Percentiles rank a stretch among this genome's conserved stretches.
These are phyloP conservation scores for Leucocoprinus birnbaumii DNA, from an alignment of 768 basidiomycete species.

Conservation along the genomic window DNA sequence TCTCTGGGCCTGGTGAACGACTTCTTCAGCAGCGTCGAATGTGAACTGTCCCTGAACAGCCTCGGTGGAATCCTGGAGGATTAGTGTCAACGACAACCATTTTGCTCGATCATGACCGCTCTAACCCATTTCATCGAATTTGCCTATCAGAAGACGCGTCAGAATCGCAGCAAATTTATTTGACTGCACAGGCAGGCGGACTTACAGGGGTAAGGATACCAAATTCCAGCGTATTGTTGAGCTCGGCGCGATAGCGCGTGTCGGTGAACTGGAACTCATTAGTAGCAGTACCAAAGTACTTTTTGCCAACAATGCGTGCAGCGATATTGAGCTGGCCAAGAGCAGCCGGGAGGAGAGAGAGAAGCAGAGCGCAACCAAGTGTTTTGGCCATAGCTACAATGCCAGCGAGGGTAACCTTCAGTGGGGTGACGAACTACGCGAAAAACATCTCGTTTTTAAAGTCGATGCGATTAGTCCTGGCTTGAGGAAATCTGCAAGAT, in stretches of 20 bases:
- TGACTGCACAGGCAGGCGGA: no score
- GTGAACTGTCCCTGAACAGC: slow-evolving; percentile 44
- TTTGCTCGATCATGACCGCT: neutral
- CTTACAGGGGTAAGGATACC: slow-evolving; percentile 6
- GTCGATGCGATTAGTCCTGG: no score
- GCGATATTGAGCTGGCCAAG: slow-evolving; percentile 51
- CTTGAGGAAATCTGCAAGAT: no score
- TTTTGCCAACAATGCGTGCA: slow-evolving; percentile 39
- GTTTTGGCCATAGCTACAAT: neutral
- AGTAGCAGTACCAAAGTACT: slow-evolving; percentile 49
- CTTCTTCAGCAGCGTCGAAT: slow-evolving; percentile 40
- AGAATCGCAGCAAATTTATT: neutral
- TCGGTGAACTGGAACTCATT: slow-evolving; percentile 44
- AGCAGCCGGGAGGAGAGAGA: slow-evolving; percentile 8
- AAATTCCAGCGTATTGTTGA: slow-evolving; percentile 36
- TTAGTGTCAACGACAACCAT: neutral
- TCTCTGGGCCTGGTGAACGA: slow-evolving; percentile 39
- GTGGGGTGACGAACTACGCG: no score
- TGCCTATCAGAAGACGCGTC: slow-evolving; percentile 17
- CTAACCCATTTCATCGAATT: slow-evolving; percentile 58
- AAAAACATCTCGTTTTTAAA: no score
- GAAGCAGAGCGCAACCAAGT: neutral
- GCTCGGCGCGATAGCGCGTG: slow-evolving; percentile 33
- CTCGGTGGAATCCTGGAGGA: slow-evolving; percentile 47
- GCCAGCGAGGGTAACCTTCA: no score